phyloP scores from a whole-genome alignment of 2,329 filamentous ascomycete genomes.

The Neonectria ditissima region DNA sequence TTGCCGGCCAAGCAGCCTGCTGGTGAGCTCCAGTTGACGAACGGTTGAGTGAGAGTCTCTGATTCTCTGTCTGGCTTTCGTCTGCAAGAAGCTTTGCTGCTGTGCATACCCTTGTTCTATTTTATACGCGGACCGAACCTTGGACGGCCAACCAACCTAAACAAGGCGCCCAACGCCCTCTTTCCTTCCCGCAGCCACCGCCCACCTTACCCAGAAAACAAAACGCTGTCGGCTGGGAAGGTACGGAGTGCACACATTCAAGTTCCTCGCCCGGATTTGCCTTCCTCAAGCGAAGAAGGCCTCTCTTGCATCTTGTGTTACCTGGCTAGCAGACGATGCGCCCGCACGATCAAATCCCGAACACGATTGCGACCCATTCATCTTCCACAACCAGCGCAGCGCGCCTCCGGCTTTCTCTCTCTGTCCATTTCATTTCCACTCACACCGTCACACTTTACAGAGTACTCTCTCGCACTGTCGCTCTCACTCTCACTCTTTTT shows the following conservation, averaged over 20 bases:
- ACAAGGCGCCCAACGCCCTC: conserved; percentile 9
- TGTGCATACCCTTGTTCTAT: too few species aligned
- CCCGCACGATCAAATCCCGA: neutral
- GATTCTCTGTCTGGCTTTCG: too few species aligned
- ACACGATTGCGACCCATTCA: neutral
- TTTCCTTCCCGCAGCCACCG: conserved; percentile 26
- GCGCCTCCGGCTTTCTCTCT: neutral
- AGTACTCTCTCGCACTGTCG: too few species aligned
- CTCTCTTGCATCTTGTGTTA: neutral
- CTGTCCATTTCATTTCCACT: neutral
- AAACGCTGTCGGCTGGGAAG: neutral
- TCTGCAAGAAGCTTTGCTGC: neutral
- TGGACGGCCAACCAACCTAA: conserved; percentile 10
- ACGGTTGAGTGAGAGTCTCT: neutral
- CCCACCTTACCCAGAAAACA: neutral
- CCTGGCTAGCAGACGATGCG: neutral
- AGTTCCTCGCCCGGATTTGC: neutral
- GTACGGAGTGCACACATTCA: neutral
- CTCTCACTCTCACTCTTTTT: neutral
- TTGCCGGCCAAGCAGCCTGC: conserved; percentile 1
- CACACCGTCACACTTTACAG: too few species aligned
- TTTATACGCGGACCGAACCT: neutral
- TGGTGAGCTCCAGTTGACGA: neutral
- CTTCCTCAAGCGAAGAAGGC: neutral
- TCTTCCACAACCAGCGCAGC: neutral